Base-by-base conservation (phyloP, 768 basidiomycete species). In the Mycena capillaripes region DNA sequence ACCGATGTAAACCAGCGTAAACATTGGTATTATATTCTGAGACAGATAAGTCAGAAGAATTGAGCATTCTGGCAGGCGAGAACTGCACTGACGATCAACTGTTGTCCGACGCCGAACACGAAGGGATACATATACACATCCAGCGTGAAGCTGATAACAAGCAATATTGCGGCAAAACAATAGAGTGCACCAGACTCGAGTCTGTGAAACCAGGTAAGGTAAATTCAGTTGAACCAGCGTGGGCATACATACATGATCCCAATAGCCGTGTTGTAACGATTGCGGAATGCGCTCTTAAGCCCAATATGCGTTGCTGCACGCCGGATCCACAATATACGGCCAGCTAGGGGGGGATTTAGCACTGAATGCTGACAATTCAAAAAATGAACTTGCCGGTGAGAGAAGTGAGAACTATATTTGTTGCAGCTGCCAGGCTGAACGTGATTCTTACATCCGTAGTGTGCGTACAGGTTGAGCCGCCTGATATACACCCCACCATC, bases 271-370 rank as follows among this genome's bases (percentile, higher is more conserved):
- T 16, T 52, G 48, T 16, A 52, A 34, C 62, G 48, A 4, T 3
- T 40, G 7, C 62, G 62, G 32, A 50, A 10, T 11, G 32, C 19
- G 17, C 16, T 34, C 14, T 52, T n/a, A 1, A 53, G 48, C 1
- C 32, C 36, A 16, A 32, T 10, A 12, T 50, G 62, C 23, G 48
- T 3, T 36, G 62, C 36, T 27, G 12, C 21, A 27, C 62, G 62
- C 14, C 32, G 30, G 32, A 52, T 38, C 62, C 62, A 64, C 27
- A 48, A 40, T 36, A 64, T 64, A 12, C 62, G 62, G n/a, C 62
- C 62, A 52, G 48, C 62, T 64, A 3, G n/a, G n/a, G 2, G 17
- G 4, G 3, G 14, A 9, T 2, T 52, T 11, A n/a, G 21, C 1
- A 38, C 25, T 25, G 36, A 30, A 12, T n/a, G 23, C 32, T 4